A percentile compares a stretch with the other conserved stretches of the same genome.
Conservation (phyloP, 192 early-diverging fungal genomes). For the Backusella luteola region DNA sequence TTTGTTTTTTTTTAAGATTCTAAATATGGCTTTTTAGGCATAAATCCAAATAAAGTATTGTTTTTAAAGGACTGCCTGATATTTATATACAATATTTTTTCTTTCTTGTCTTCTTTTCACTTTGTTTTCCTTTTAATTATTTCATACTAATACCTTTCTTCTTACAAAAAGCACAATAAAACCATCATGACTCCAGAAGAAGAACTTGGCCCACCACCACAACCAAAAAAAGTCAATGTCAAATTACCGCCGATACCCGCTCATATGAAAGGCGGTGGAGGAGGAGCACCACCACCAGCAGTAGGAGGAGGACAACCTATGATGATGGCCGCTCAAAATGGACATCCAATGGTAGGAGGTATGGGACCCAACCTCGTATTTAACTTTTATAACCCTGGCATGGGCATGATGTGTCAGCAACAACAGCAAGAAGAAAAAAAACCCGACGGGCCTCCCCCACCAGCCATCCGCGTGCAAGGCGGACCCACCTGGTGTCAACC, state of each 20-base stretch:
- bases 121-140: background rate
- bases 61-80: background rate
- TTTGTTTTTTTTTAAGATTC: too few species aligned
- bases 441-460: background rate
- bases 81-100: background rate
- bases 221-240: background rate
- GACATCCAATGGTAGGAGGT: background rate
- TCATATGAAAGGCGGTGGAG: background rate
- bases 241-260: background rate
- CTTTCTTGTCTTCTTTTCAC: background rate
- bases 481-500: conserved; percentile 8
- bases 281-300: background rate
- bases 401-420: background rate
- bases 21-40: background rate
- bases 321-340: background rate
- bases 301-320: background rate
- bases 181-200: background rate
- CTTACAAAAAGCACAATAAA: background rate
- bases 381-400: background rate
- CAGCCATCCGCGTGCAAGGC: background rate
- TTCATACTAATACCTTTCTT: background rate
- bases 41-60: background rate
- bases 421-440: background rate
- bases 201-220: background rate
- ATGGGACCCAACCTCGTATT: conserved; percentile 15